Evolutionary conservation across 106 monocot species (phyloP), one percentile per base, ranked within the genome.

Genomic region (Dendrobium nobile): DNA sequence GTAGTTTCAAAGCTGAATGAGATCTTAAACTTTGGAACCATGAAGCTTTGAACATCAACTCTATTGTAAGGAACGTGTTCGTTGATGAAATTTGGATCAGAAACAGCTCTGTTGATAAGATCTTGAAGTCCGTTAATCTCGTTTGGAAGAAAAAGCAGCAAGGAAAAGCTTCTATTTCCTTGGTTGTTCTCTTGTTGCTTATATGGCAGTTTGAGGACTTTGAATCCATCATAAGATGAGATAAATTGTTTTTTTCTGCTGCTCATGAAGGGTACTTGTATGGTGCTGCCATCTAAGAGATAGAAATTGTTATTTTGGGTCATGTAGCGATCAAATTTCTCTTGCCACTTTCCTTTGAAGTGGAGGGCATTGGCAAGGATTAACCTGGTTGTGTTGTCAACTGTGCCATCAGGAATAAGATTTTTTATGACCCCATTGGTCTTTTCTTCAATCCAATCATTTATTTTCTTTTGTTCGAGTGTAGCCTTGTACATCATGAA

Each of bases 1-100:
- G 83, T 65, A 0, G 80, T 78, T 17, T 85, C 80, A 58, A 85
- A 88, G 5, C 20, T 47, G 8, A 24, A 80, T 42, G 83, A 80
- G 11, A 85, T 74, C 48, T 80, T 88, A 70, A 88, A 85, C 77
- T 85, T 88, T 0, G 86, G 89, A 16, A 89, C 51, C 84, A 45
- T 79, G 79, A 84, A 86, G 9, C 55, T 31, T 5, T 81, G 13
- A 15, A 86, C 76, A 17, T 58, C 2, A 15, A 73, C 72, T 4
- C 1, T 8, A 0, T 1, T 0, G 0, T 2, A 2, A 5, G 89
- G 89, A 33, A 72, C 17, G 15, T 84, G 82, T 16, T 20, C 13
- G 1, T 37, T 3, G 15, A 89, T 20, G 75, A 84, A 89, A 18
- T 15, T 47, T 37, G 86, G 43, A 9, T 56, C 55, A 18, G 59